phyloP scores from a whole-genome alignment of 129 eudicot species.

The Smallanthus sonchifolius region DNA sequence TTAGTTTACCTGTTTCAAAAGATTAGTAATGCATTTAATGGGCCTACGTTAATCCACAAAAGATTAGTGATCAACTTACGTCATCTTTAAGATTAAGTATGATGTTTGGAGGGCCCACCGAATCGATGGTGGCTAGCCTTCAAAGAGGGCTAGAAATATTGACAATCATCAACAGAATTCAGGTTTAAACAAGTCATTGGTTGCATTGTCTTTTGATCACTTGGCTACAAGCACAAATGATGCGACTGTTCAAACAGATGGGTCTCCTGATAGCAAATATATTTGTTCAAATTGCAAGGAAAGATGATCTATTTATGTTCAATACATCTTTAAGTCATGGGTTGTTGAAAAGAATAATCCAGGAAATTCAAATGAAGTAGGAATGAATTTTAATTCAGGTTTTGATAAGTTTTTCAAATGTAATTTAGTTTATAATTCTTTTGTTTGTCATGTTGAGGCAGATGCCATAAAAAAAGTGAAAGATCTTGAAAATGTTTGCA shows the following conservation, averaged over 20 bases:
- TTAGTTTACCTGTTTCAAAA: too few relatives aligned
- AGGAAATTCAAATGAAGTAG: slow-evolving; percentile 27
- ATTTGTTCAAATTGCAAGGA: slow-evolving; percentile 59
- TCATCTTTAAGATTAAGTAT: slow-evolving; percentile 74
- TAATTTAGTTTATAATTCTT: too few relatives aligned
- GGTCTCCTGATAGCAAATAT: slow-evolving; percentile 20
- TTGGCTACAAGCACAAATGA: slow-evolving; percentile 64
- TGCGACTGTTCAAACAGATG: slow-evolving; percentile 59
- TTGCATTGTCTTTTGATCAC: slow-evolving; percentile 87
- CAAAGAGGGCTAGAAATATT: slow-evolving; percentile 72
- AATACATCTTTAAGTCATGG: slow-evolving; percentile 51
- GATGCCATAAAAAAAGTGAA: too few relatives aligned
- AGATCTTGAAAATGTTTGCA: too few relatives aligned
- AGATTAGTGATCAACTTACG: slow-evolving; percentile 38
- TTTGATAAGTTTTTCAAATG: not conserved
- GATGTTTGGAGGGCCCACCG: slow-evolving; percentile 65
- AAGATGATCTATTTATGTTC: slow-evolving; percentile 43
- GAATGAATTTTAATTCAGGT: not conserved
- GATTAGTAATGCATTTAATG: slow-evolving; percentile 58
- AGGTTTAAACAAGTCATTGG: slow-evolving; percentile 51
- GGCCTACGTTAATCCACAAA: slow-evolving; percentile 68
- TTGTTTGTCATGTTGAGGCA: too few relatives aligned
- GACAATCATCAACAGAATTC: slow-evolving; percentile 77
- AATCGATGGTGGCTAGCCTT: slow-evolving; percentile 91
- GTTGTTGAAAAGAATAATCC: slow-evolving; percentile 32